Percentiles rank a stretch among this genome's conserved stretches.
Evolutionary conservation across 176 grass and related monocot genomes (phyloP).

Genomic region (Phoenix roebelenii): DNA sequence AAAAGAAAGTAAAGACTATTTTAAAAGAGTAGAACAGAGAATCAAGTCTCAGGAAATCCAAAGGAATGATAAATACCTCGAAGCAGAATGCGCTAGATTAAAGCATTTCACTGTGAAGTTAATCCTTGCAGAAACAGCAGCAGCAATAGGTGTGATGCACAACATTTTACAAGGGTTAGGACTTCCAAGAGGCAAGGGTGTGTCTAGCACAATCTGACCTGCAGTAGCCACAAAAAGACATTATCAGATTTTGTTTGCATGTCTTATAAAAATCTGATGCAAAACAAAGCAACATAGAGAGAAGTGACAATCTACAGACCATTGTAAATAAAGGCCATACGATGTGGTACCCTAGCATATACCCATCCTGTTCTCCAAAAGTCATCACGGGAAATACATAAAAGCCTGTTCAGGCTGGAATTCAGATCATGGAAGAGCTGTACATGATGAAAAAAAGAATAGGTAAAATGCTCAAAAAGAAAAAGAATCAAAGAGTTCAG

Average conservation of each 20-base stretch:
- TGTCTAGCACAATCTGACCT: constrained; percentile 57
- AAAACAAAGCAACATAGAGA: too few relatives aligned
- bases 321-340: constrained; percentile 51
- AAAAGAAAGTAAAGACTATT: too few relatives aligned
- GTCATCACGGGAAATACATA: constrained; percentile 24
- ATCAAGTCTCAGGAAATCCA: background rate
- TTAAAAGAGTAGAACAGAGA: background rate
- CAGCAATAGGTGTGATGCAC: constrained; percentile 54
- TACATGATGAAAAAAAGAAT: constrained; percentile 13
- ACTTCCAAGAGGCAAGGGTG: constrained; percentile 38
- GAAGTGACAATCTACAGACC: constrained; percentile 27
- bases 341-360: constrained; percentile 52
- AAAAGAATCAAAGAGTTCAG: too few relatives aligned
- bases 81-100: constrained; percentile 48
- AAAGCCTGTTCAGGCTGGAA: constrained; percentile 57
- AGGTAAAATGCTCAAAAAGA: background rate
- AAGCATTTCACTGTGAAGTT: constrained; percentile 69
- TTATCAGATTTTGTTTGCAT: background rate
- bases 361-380: constrained; percentile 72
- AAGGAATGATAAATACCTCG: constrained; percentile 36
- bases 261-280: too few relatives aligned
- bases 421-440: constrained; percentile 48
- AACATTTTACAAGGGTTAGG: constrained; percentile 37
- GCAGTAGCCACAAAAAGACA: constrained; percentile 15
- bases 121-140: constrained; percentile 35